Conservation (phyloP, 2,329 filamentous ascomycete genomes). For the Colletotrichum lindemuthianum region DNA sequence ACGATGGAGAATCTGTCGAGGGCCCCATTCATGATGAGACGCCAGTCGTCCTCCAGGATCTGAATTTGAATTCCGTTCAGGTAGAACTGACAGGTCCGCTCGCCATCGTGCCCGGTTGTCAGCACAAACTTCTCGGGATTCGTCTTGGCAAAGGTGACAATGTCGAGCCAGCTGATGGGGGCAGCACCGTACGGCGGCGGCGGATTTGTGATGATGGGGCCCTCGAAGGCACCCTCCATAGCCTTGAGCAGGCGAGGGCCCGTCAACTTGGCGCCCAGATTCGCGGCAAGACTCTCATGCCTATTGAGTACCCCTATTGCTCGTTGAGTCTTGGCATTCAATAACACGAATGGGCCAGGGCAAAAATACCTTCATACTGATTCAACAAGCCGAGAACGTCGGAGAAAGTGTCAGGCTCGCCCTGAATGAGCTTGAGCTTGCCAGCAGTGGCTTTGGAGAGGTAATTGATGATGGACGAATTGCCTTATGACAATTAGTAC, state of each 20-base stretch:
- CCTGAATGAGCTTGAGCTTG: conserved; percentile 61
- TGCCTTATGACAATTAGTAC: conserved; percentile 35
- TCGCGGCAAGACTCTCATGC: conserved; percentile 87
- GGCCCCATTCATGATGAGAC: conserved; percentile 83
- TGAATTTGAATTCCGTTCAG: conserved; percentile 84
- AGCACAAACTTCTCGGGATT: conserved; percentile 83
- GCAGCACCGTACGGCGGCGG: conserved; percentile 64
- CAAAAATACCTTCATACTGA: conserved; percentile 74
- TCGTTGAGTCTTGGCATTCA: conserved; percentile 17
- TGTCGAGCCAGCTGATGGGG: conserved; percentile 81
- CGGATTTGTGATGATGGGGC: conserved; percentile 68
- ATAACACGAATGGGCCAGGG: conserved; percentile 12
- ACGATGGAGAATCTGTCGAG: conserved; percentile 79
- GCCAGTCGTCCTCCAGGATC: conserved; percentile 88
- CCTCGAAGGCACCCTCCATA: conserved; percentile 87
- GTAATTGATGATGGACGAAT: conserved; percentile 61
- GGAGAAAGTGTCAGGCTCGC: conserved; percentile 73
- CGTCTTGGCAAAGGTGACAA: conserved; percentile 84
- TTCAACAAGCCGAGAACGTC: conserved; percentile 77
- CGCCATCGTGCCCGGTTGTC: conserved; percentile 73
- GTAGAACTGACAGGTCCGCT: conserved; percentile 81
- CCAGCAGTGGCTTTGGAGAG: conserved; percentile 55
- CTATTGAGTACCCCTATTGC: conserved; percentile 76
- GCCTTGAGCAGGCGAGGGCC: conserved; percentile 86
- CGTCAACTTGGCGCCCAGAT: conserved; percentile 83